Evolutionary conservation across 371 early-diverging fungal genomes (phyloP).

Genomic region (Mortierella polycephala): DNA sequence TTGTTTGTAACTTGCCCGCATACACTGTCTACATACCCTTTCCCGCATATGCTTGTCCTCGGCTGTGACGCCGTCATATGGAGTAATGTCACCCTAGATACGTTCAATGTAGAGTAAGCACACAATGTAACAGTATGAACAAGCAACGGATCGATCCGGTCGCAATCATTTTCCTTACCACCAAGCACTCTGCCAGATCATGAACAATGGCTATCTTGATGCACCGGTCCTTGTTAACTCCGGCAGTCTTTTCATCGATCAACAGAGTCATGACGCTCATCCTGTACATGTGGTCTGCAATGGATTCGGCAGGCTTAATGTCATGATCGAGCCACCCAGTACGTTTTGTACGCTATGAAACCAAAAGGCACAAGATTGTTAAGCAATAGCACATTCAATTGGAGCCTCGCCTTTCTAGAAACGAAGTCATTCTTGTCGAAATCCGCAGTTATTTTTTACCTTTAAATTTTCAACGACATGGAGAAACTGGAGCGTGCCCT

Average conservation of each 20-base stretch:
- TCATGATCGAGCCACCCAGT: slow-evolving; percentile 90
- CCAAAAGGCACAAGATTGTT: neutral
- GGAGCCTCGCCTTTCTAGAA: neutral
- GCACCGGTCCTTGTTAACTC: slow-evolving; percentile 72
- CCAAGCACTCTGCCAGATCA: slow-evolving; percentile 91
- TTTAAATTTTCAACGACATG: slow-evolving; percentile 76
- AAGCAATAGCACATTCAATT: neutral
- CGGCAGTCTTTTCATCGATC: slow-evolving; percentile 72
- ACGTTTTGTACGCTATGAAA: slow-evolving; percentile 81
- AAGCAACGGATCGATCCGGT: neutral
- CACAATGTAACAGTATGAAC: neutral
- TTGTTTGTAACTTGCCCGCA: slow-evolving; percentile 8
- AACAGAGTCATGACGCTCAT: slow-evolving; percentile 90
- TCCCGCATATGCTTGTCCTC: slow-evolving; percentile 83
- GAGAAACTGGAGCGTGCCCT: slow-evolving; percentile 61
- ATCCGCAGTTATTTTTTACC: slow-evolving; percentile 46
- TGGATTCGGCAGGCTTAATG: slow-evolving; percentile 81
- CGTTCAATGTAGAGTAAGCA: neutral
- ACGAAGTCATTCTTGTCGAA: neutral
- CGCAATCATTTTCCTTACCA: slow-evolving; percentile 56
- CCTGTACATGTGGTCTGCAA: slow-evolving; percentile 95
- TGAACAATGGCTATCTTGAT: slow-evolving; percentile 93
- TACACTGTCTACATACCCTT: slow-evolving; percentile 57
- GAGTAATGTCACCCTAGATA: slow-evolving; percentile 89
- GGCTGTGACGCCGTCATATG: slow-evolving; percentile 80